Evolutionary conservation across 805 yeast genomes (phyloP).

Genomic region (Lipomyces oligophaga): DNA sequence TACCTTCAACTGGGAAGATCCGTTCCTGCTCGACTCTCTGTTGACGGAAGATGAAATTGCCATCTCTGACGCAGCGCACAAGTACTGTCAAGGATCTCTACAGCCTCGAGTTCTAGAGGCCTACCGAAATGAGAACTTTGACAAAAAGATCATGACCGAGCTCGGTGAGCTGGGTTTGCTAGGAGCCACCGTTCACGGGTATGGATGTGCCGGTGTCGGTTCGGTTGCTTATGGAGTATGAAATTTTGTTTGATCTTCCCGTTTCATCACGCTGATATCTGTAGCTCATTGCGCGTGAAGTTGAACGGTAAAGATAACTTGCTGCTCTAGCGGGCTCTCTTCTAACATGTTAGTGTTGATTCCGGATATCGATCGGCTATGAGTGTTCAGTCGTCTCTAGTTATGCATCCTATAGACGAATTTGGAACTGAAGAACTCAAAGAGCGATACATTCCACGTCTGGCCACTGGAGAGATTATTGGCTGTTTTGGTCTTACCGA

Average conservation of each 20-base stretch:
- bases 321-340: not conserved
- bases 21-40: constrained; percentile 36
- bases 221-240: constrained; percentile 42
- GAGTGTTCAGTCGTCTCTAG: constrained; percentile 46
- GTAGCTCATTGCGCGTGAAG: constrained; percentile 42
- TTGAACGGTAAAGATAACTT: constrained; percentile 33
- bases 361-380: constrained; percentile 46
- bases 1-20: constrained; percentile 41
- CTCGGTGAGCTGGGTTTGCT: constrained; percentile 44
- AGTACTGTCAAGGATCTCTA: constrained; percentile 39
- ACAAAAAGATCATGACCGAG: constrained; percentile 38
- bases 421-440: constrained; percentile 44
- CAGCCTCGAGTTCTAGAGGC: constrained; percentile 43
- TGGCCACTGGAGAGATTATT: constrained; percentile 43
- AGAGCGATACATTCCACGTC: constrained; percentile 40
- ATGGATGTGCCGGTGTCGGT: constrained; percentile 45
- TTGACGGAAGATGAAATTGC: constrained; percentile 43
- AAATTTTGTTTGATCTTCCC: too few species aligned
- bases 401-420: constrained; percentile 43
- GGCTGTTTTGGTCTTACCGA: constrained; percentile 67
- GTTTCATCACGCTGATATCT: not conserved
- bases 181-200: constrained; percentile 43
- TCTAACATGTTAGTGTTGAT: constrained; percentile 40
- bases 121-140: constrained; percentile 41
- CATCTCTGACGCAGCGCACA: constrained; percentile 39